Conservation (phyloP, 2,329 filamentous ascomycete genomes). For the Calonectria leucothoes region DNA sequence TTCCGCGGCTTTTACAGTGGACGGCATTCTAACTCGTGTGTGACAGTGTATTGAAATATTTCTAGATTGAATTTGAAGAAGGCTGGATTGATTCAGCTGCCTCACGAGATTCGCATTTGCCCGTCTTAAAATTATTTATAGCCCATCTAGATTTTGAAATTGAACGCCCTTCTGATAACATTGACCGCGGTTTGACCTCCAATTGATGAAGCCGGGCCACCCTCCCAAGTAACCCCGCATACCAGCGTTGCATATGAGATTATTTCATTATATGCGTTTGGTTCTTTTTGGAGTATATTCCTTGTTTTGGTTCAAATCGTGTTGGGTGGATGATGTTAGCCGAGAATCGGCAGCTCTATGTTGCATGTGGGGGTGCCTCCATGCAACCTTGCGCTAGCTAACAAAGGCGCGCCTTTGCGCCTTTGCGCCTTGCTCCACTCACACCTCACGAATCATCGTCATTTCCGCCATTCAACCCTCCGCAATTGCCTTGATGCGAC, state of each 20-base stretch:
- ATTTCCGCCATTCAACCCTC: neutral
- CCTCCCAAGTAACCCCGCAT: neutral
- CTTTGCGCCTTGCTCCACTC: conserved; percentile 2
- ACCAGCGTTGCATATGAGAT: neutral
- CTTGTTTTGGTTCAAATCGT: neutral
- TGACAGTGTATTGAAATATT: neutral
- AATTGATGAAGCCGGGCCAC: neutral
- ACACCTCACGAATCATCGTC: neutral
- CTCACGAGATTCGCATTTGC: too few relatives aligned
- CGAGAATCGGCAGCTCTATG: neutral
- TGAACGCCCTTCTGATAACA: neutral
- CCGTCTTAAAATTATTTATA: neutral
- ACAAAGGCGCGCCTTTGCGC: neutral
- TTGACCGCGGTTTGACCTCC: neutral
- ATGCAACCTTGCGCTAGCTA: neutral
- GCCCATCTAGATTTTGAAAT: neutral
- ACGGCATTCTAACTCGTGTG: neutral
- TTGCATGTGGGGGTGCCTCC: neutral
- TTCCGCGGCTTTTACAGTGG: conserved; percentile 13
- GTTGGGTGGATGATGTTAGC: neutral
- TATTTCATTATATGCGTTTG: neutral
- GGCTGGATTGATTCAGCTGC: neutral
- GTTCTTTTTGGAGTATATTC: neutral
- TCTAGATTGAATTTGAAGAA: neutral
- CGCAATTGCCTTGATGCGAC: neutral